These are phyloP conservation scores for Fusarium sp. DNA, from an alignment of 2,329 filamentous ascomycete genomes.

Conservation along the genomic window DNA sequence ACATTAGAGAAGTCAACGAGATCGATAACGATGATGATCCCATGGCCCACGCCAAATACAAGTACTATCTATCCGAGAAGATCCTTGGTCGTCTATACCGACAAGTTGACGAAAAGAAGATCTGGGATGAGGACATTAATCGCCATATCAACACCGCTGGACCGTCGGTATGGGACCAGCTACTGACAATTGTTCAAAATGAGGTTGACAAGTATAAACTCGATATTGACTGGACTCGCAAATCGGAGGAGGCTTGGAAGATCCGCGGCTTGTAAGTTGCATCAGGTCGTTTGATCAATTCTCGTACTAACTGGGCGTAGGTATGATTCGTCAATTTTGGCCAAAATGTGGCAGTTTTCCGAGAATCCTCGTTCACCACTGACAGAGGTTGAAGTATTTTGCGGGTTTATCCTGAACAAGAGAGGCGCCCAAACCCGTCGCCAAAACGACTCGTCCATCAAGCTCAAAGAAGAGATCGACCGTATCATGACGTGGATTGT, in stretches of 20 bases:
- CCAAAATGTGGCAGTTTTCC: slow-evolving; percentile 56
- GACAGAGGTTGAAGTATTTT: slow-evolving; percentile 65
- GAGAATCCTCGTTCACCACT: slow-evolving; percentile 58
- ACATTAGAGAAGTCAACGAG: slow-evolving; percentile 47
- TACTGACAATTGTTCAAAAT: slow-evolving; percentile 47
- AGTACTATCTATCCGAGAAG: slow-evolving; percentile 75
- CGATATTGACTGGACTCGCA: slow-evolving; percentile 50
- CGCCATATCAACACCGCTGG: slow-evolving; percentile 43
- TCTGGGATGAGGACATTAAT: slow-evolving; percentile 66
- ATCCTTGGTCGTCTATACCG: slow-evolving; percentile 78
- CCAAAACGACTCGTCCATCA: slow-evolving; percentile 63
- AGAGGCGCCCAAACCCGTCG: slow-evolving; percentile 60
- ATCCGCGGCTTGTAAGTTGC: slow-evolving; percentile 59
- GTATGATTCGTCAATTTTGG: slow-evolving; percentile 59
- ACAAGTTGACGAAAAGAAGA: slow-evolving; percentile 75
- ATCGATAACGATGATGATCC: slow-evolving; percentile 56
- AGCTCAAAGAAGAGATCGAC: slow-evolving; percentile 64
- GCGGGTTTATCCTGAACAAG: slow-evolving; percentile 66
- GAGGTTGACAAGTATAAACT: slow-evolving; percentile 35
- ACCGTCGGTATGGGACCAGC: slow-evolving; percentile 57
- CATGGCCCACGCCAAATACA: slow-evolving; percentile 56
- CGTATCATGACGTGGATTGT: slow-evolving; percentile 57
- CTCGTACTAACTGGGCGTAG: slow-evolving; percentile 45
- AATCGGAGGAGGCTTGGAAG: slow-evolving; percentile 54
- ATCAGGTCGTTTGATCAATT: slow-evolving; percentile 24